Evolutionary conservation across 257 asterid genomes (phyloP), one percentile per base, ranked within the genome.

Genomic region (Orobanche coerulescens): DNA sequence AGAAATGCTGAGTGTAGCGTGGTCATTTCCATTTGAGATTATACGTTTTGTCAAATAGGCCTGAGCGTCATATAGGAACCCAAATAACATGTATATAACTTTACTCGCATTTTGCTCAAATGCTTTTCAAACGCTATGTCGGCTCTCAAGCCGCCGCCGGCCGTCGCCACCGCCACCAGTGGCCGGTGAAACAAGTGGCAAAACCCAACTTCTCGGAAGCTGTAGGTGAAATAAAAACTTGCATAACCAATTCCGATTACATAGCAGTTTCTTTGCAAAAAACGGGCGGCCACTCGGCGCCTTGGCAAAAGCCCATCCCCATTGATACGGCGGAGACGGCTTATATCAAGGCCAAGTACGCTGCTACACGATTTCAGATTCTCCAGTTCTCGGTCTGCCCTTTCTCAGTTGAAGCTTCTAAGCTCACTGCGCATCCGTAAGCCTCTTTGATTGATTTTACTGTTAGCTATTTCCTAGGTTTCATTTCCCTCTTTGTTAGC

Each of bases 311-410:
- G 59, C 44, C 71, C 31, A 82, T 84, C 37, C 88, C 96, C 4
- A 65, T 92, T 60, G 98, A 92, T 76, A 82, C 90, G 54, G 72
- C 77, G 15, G 87, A 81, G 44, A 75, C 81, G 33, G 93, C 89
- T 9, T 92, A 92, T 65, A 62, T 73, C 58, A 92, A 92, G 74
- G 81, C 85, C 67, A 88, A 79, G 71, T 76, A 50, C 55, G 75
- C 83, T 7, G 94, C 98, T 6, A 88, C 81, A 71, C 75, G 88
- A 58, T 92, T 79, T 75, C 95, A 86, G 78, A 72, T 88, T 58
- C 76, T 92, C 66, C 95, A 92, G 75, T 88, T 88, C 55, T 84
- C 95, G 16, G 89, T 88, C 76, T 92, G 95, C 76, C 96, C 98
- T 8, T 88, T 88, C 60, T 81, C 91, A 11, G 70, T 80, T 39